Conservation (phyloP, 2,329 filamentous ascomycete genomes). For the Fusarium xyrophilum region DNA sequence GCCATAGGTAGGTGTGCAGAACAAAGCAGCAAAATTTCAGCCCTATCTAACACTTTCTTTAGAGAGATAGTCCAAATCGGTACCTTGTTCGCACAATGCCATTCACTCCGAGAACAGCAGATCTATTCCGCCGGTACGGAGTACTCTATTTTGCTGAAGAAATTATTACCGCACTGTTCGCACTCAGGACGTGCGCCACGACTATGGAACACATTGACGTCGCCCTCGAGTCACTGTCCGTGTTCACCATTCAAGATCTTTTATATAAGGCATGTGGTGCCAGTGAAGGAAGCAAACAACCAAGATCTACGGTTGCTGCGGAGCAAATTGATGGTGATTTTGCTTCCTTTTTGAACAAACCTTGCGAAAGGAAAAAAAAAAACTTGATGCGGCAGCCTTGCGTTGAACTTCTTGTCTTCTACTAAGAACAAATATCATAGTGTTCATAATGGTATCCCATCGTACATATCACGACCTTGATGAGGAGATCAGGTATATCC, state of each 20-base stretch:
- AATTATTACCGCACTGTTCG: conserved; percentile 13
- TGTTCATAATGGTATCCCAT: conserved; percentile 13
- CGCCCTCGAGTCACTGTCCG: neutral
- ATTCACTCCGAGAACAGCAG: neutral
- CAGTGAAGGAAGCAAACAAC: neutral
- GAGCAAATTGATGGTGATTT: neutral
- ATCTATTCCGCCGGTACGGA: neutral
- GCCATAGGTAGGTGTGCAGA: conserved; percentile 6
- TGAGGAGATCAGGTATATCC: neutral
- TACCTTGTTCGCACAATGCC: conserved; percentile 15
- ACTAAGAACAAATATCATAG: neutral
- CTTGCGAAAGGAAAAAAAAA: neutral
- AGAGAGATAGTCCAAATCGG: neutral
- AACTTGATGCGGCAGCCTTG: neutral
- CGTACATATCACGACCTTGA: neutral
- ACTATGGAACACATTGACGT: neutral
- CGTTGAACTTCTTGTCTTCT: conserved; percentile 1
- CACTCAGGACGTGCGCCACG: neutral
- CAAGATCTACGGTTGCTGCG: neutral
- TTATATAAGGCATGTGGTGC: conserved; percentile 14
- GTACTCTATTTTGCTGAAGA: neutral
- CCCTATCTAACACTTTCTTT: conserved; percentile 11
- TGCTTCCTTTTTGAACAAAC: neutral
- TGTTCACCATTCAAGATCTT: neutral
- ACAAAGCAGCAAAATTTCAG: neutral